Evolutionary conservation across 108 stramenopile genomes (phyloP), one percentile per base, ranked within the genome.

Genomic region (Fragilaria radians): DNA sequence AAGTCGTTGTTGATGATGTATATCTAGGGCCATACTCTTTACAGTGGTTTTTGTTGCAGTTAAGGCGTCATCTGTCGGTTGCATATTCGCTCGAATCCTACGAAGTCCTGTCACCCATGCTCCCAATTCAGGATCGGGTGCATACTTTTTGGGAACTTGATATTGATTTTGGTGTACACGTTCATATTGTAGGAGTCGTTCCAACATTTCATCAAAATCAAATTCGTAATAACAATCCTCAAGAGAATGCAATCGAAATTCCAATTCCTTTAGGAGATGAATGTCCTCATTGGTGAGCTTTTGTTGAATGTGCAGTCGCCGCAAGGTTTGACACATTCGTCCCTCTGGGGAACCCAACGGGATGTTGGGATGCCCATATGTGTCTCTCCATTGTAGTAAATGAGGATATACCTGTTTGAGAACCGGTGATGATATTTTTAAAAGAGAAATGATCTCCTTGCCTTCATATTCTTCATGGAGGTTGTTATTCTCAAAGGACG

Each of bases 21-120:
- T 55, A 52, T 76, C 62, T 26, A 90, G 63, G 1, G 68, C 65
- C 21, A 49, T 27, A n/a, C n/a, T n/a, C n/a, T n/a, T n/a, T n/a
- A n/a, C n/a, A n/a, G n/a, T n/a, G n/a, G n/a, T n/a, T n/a, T n/a
- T n/a, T n/a, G n/a, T n/a, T n/a, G n/a, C n/a, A n/a, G n/a, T n/a
- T n/a, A n/a, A n/a, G n/a, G n/a, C n/a, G n/a, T n/a, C n/a, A 17
- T 70, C 68, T 29, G 18, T 26, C 29, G 26, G 23, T 22, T 22
- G 19, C 4, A 27, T 30, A 62, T 65, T 48, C 11, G 36, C 36
- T 18, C 70, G 65, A 14, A 86, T 33, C 25, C 89, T 70, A 49
- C 89, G 81, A 28, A 90, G 66, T 47, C 85, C 85, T 0, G 89
- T 90, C 18, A 90, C 89, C 89, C 89, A 90, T 5, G 85, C 89